A percentile compares a stretch with the other conserved stretches of the same genome.
phyloP scores from a whole-genome alignment of 2,329 filamentous ascomycete species.

The Tympanopsis confertula region DNA sequence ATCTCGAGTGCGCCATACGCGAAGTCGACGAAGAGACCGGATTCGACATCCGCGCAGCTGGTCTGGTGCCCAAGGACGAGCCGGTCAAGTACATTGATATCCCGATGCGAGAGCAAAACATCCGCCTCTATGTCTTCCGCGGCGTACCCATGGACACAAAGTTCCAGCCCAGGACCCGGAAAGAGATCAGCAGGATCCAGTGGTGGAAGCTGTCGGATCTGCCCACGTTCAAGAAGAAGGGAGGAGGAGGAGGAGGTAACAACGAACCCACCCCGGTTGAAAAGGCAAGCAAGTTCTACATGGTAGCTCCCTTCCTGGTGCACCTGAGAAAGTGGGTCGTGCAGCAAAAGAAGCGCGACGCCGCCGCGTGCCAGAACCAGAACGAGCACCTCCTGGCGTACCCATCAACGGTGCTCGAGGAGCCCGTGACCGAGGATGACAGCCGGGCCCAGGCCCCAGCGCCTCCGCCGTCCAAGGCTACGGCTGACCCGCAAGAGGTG shows the following conservation, averaged over 20 bases:
- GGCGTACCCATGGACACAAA: slow-evolving; percentile 75
- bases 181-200: slow-evolving; percentile 93
- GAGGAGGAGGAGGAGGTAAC: slow-evolving; percentile 29
- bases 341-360: slow-evolving; percentile 68
- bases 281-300: slow-evolving; percentile 85
- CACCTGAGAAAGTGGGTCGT: slow-evolving; percentile 82
- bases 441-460: slow-evolving; percentile 23
- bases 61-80: slow-evolving; percentile 60
- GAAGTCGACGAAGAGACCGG: slow-evolving; percentile 97
- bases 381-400: slow-evolving; percentile 16
- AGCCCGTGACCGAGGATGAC: slow-evolving; percentile 53
- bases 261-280: slow-evolving; percentile 40
- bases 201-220: slow-evolving; percentile 90
- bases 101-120: slow-evolving; percentile 82
- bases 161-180: slow-evolving; percentile 83
- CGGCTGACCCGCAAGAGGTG: slow-evolving; percentile 33
- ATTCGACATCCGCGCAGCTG: slow-evolving; percentile 66
- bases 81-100: slow-evolving; percentile 77
- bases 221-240: slow-evolving; percentile 67
- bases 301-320: slow-evolving; percentile 87
- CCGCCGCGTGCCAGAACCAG: slow-evolving; percentile 35
- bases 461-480: slow-evolving; percentile 18
- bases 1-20: slow-evolving; percentile 83
- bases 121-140: slow-evolving; percentile 84
- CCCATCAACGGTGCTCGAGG: slow-evolving; percentile 37